A percentile compares a stretch with the other conserved stretches of the same genome.
Evolutionary conservation across 306 rosid species (phyloP).

Genomic region (Dryas drummondii): DNA sequence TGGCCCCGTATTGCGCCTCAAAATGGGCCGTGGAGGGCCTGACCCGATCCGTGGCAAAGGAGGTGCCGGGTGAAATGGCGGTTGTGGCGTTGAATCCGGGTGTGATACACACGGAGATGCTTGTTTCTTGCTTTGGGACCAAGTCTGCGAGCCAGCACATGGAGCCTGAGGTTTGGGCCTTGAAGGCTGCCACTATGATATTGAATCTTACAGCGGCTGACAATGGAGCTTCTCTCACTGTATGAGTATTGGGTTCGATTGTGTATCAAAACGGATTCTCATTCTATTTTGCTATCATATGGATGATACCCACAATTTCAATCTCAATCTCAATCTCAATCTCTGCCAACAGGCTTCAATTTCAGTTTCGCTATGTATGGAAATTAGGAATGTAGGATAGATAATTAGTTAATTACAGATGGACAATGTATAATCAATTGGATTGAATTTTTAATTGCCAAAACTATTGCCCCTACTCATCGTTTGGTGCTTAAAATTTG

Average conservation of each 20-base stretch:
- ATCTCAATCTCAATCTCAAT: too few species aligned
- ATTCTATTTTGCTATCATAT: not conserved
- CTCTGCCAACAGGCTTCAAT: too few species aligned
- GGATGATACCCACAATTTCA: too few species aligned
- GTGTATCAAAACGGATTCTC: not conserved
- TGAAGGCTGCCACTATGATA: conserved; percentile 82
- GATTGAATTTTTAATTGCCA: too few species aligned
- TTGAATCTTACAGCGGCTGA: conserved; percentile 77
- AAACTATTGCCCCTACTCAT: too few species aligned
- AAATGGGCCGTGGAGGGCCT: conserved; percentile 95
- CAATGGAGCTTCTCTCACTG: conserved; percentile 91
- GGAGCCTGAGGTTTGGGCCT: conserved; percentile 73
- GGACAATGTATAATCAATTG: too few species aligned
- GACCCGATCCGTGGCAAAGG: conserved; percentile 76
- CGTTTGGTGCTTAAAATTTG: too few species aligned
- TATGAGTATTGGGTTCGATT: conserved; percentile 28
- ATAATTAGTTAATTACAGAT: too few species aligned
- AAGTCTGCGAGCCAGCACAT: conserved; percentile 29
- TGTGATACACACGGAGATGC: conserved; percentile 85
- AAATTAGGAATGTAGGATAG: too few species aligned
- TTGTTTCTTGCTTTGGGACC: conserved; percentile 75
- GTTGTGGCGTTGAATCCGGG: conserved; percentile 84
- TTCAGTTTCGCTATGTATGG: too few species aligned
- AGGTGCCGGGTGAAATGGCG: conserved; percentile 77
- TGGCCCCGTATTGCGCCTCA: conserved; percentile 92